Evolutionary conservation across 495 filamentous ascomycete genomes (phyloP).

Genomic region (Antarctomyces pellizariae): DNA sequence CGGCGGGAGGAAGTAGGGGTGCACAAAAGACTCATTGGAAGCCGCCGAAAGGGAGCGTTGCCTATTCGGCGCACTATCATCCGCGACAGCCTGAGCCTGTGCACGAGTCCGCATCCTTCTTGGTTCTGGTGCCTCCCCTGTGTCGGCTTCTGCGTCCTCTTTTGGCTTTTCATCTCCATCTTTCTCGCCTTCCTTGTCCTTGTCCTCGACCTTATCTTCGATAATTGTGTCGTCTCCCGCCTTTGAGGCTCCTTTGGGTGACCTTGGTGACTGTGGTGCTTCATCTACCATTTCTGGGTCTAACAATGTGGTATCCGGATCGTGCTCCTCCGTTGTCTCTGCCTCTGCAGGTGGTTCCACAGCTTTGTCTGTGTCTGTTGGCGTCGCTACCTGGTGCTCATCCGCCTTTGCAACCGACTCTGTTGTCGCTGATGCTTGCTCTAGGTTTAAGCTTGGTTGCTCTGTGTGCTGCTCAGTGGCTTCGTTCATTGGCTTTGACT

Average conservation of each 20-base stretch:
- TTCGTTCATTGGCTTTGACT: too few relatives aligned
- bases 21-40: slow-evolving; percentile 31
- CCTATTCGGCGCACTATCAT: slow-evolving; percentile 14
- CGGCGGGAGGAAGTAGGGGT: slow-evolving; percentile 69
- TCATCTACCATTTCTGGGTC: too few relatives aligned
- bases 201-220: slow-evolving; percentile 13
- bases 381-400: too few relatives aligned
- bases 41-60: slow-evolving; percentile 22
- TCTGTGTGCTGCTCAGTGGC: too few relatives aligned
- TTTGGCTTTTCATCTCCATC: slow-evolving; percentile 4
- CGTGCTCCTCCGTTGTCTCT: too few relatives aligned
- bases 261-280: too few relatives aligned
- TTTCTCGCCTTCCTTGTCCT: slow-evolving; percentile 18
- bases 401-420: too few relatives aligned
- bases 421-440: too few relatives aligned
- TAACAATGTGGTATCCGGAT: too few relatives aligned
- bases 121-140: slow-evolving; percentile 13
- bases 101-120: slow-evolving; percentile 50
- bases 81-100: slow-evolving; percentile 29
- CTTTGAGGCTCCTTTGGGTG: slow-evolving; percentile 2
- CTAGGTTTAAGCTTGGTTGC: too few relatives aligned
- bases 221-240: slow-evolving; percentile 7
- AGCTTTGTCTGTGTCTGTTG: too few relatives aligned
- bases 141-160: slow-evolving; percentile 6
- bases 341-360: too few relatives aligned